Percentiles rank a stretch among this genome's conserved stretches.
These are phyloP conservation scores for Straminergon stramineum DNA, from an alignment of 225 moss, liverwort and hornwort genomes.

Conservation along the genomic window DNA sequence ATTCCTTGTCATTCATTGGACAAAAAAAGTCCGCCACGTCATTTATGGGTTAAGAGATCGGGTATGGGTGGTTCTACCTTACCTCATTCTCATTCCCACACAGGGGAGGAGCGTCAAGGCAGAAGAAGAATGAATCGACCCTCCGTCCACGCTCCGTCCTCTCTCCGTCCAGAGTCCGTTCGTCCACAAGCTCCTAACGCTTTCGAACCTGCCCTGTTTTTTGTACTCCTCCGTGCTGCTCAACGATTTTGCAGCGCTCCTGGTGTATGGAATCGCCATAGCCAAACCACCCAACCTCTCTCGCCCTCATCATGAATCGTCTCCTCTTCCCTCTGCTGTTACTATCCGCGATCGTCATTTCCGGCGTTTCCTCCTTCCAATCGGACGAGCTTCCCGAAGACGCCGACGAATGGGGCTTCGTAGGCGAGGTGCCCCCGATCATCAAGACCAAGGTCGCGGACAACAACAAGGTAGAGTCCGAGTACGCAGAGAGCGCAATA, in stretches of 20 bases:
- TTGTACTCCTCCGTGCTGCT: neutral
- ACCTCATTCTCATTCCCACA: neutral
- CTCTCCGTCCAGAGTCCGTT: neutral
- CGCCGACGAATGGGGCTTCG: constrained; percentile 89
- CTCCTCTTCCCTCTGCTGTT: constrained; percentile 4
- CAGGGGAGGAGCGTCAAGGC: neutral
- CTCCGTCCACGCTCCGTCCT: neutral
- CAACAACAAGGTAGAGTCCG: neutral
- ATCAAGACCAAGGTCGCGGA: constrained; percentile 1
- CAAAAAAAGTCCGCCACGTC: too few relatives aligned
- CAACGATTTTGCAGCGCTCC: neutral
- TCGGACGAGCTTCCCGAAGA: constrained; percentile 96
- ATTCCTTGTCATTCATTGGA: too few relatives aligned
- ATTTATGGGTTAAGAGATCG: too few relatives aligned
- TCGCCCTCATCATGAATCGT: constrained; percentile 4
- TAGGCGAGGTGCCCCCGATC: constrained; percentile 29
- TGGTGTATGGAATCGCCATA: neutral
- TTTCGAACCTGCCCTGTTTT: neutral
- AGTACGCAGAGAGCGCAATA: neutral
- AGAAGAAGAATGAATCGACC: too few relatives aligned
- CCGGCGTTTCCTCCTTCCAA: constrained; percentile 34
- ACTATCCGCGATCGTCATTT: constrained; percentile 1
- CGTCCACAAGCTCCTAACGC: neutral
- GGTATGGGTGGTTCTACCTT: too few relatives aligned
- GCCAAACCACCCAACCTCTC: neutral